Evolutionary conservation across 1,284 basidiomycete genomes (phyloP), one percentile per base, ranked within the genome.

Genomic region (Exobasidium rhododendri): DNA sequence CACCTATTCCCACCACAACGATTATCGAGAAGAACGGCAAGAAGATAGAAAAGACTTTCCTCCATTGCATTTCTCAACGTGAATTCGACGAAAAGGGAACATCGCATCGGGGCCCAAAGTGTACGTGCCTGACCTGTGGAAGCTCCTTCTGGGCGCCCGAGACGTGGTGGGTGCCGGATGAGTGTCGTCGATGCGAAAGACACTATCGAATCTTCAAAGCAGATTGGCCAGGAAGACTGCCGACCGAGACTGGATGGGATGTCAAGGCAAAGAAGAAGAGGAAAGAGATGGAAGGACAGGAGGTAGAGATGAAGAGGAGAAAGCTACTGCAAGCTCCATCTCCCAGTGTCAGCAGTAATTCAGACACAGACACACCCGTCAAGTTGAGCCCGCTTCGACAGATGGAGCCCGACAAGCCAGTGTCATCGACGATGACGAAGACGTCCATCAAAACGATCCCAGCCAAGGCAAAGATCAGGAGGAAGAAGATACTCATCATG

Each of bases 121-220:
- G 73, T 55, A 61, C 64, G 10, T 79, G 77, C 53, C 52, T 67
- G 26, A 79, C 77, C 14, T 79, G 77, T 50, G 72, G 74, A 4
- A 65, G 68, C 2, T 66, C 61, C 0, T 79, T 77, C 56, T 74
- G 71, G 65, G 71, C 73, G 11, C 76, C 70, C 2, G 75, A 77
- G 61, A 71, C 70, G 22, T 79, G 77, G 77, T 79, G 74, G 75
- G 69, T 69, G 17, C 75, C 76, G 5, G 77, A 77, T 60, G 77
- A 79, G 58, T 79, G 77, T 40, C 63, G 66, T 3, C 66, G 77
- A 11, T 79, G 77, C 57, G 75, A 77, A 53, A 68, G 77, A 20
- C 77, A 79, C 56, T 77, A 76, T 64, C 72, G 73, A 57, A 75
- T 79, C 57, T 79, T 70, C 67, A 74, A 76, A 51, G 71, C 67